A percentile compares a stretch with the other conserved stretches of the same genome.
Evolutionary conservation across 2,329 filamentous ascomycete species (phyloP).

Genomic region (Fusarium sp.): DNA sequence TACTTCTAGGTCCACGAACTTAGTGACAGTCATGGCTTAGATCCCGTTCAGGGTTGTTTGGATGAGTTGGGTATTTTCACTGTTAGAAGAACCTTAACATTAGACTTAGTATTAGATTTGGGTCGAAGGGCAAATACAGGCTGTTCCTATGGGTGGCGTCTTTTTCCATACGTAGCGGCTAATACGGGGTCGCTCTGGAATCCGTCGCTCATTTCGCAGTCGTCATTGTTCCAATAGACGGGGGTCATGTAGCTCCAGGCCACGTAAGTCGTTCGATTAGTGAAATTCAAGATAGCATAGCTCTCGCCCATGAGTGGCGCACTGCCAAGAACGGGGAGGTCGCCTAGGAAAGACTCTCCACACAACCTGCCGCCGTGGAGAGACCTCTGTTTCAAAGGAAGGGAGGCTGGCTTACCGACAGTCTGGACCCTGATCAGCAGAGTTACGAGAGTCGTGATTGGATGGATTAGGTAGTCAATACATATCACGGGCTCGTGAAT

Average conservation of each 20-base stretch:
- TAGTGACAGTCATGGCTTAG: no score
- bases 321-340: neutral
- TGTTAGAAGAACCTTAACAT: neutral
- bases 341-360: neutral
- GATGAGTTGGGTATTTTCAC: no score
- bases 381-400: neutral
- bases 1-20: no score
- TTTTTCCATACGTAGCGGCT: no score
- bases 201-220: neutral
- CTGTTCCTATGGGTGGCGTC: no score
- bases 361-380: no score
- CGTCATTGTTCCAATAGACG: neutral
- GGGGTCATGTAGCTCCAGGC: neutral
- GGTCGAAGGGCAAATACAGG: no score
- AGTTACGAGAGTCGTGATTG: neutral
- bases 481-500: neutral
- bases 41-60: accelerated
- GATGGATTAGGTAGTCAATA: accelerated
- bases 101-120: neutral
- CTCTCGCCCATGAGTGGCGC: neutral
- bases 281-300: neutral
- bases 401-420: neutral
- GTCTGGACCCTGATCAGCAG: neutral
- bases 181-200: neutral
- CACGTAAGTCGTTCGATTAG: neutral